Base-by-base conservation (phyloP, 108 stramenopile genomes). In the Pseudonitzschia delicatissima region DNA sequence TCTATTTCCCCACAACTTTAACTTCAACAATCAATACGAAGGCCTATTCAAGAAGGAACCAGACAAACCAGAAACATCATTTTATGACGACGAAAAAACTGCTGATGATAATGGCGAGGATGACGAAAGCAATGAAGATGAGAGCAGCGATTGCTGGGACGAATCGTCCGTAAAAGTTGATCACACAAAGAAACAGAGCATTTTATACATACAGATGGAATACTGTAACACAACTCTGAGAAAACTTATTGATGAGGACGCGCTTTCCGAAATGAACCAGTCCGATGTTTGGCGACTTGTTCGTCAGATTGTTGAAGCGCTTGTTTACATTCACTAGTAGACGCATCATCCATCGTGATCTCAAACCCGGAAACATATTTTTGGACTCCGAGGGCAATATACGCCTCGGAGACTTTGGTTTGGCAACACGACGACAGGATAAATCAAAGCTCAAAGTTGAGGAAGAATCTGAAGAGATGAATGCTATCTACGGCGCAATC, bases 251-350 rank as follows among this genome's bases (percentile, higher is more conserved):
- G 92, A 92, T 64, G 77, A 89, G 33, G 63, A 66, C 4, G 66
- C 74, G 26, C 32, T 89, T 21, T 57, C 63, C 0, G 61, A 71
- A 65, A 69, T 78, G 73, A 59, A 72, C 26, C 31, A 69, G 9
- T 80, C 77, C 27, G 81, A 86, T 0, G 76, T 87, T 17, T 93
- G 86, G 86, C 76, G 84, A 39, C 71, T 86, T 11, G 68, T 86
- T 1, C 81, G 85, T 9, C 92, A 93, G 57, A 93, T 87, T 39
- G 68, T 93, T 20, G 92, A 93, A 65, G 92, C 88, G 31, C 63
- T 93, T 23, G 70, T 65, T 0, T 93, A 93, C 58, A 84, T 93
- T 28, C 92, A 93, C 64, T n/a, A 61, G 73, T 17, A 67, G 64
- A 21, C 68, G 81, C 18, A 75, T 90, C 34, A 88, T 90, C 34